These are phyloP conservation scores for Celoporthe dispersa DNA, from an alignment of 2,329 filamentous ascomycete genomes.

Conservation along the genomic window DNA sequence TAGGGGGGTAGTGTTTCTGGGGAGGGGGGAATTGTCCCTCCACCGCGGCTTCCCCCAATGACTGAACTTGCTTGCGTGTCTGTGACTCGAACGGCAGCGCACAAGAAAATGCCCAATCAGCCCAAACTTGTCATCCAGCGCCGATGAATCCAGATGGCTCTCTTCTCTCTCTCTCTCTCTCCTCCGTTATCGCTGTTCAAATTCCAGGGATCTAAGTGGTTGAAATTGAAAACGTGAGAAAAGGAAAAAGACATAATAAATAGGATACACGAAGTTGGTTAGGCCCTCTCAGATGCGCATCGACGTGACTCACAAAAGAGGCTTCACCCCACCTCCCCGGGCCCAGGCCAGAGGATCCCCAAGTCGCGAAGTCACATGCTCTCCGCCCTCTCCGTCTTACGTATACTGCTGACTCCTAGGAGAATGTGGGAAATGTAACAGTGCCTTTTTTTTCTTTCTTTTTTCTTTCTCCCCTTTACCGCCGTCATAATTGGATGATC, in stretches of 20 bases:
- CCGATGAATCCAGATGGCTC: neutral
- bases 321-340: too few species aligned
- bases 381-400: constrained; percentile 16
- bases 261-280: neutral
- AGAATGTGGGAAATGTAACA: neutral
- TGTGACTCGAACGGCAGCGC: constrained; percentile 5
- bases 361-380: constrained; percentile 18
- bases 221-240: neutral
- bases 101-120: neutral
- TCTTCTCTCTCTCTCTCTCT: too few species aligned
- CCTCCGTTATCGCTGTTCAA: constrained; percentile 6
- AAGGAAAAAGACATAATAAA: neutral
- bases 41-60: neutral
- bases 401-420: too few species aligned
- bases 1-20: neutral
- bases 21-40: neutral
- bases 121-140: neutral
- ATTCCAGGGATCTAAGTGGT: neutral
- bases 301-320: constrained; percentile 33
- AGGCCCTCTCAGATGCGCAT: neutral
- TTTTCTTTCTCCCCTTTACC: neutral
- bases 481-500: neutral
- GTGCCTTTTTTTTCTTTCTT: neutral
- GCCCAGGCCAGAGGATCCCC: neutral
- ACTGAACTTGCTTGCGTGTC: neutral